Percentiles rank a stretch among this genome's conserved stretches.
phyloP scores from a whole-genome alignment of 768 basidiomycete species.

The Suillus americanus region DNA sequence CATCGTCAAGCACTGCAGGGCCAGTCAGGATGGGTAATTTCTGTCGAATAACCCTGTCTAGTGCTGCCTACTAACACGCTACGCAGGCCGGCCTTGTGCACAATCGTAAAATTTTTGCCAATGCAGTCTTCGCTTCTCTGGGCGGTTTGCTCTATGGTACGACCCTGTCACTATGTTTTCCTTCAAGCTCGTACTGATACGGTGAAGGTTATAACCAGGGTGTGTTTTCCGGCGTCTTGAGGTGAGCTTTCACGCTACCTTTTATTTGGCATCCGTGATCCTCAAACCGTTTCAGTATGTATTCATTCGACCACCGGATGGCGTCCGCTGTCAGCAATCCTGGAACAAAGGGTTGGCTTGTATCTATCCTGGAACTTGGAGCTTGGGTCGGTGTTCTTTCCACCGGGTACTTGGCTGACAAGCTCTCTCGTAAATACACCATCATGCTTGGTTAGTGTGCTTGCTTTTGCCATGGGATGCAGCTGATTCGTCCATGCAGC shows the following conservation, averaged over 20 bases:
- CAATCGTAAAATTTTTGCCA: conserved; percentile 63
- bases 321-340: conserved; percentile 49
- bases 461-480: too few species aligned
- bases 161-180: conserved; percentile 23
- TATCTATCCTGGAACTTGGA: conserved; percentile 71
- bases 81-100: conserved; percentile 56
- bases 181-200: neutral
- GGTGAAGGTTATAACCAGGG: conserved; percentile 40
- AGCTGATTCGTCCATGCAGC: conserved; percentile 35
- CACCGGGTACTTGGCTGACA: conserved; percentile 73
- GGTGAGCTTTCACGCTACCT: conserved; percentile 34
- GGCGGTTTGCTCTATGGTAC: conserved; percentile 57
- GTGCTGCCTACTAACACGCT: conserved; percentile 3
- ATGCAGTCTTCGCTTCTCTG: conserved; percentile 76
- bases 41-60: conserved; percentile 5
- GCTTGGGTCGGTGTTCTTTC: conserved; percentile 76
- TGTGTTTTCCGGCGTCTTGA: conserved; percentile 75
- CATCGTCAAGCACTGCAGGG: conserved; percentile 60
- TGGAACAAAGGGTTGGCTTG: conserved; percentile 67
- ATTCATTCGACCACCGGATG: conserved; percentile 54
- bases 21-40: conserved; percentile 62
- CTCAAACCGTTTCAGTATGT: conserved; percentile 38
- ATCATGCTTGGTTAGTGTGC: conserved; percentile 51
- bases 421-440: conserved; percentile 71
- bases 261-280: neutral